Evolutionary conservation across 2,329 filamentous ascomycete species (phyloP), one percentile per base, ranked within the genome.

Genomic region (Talaromyces sp.): DNA sequence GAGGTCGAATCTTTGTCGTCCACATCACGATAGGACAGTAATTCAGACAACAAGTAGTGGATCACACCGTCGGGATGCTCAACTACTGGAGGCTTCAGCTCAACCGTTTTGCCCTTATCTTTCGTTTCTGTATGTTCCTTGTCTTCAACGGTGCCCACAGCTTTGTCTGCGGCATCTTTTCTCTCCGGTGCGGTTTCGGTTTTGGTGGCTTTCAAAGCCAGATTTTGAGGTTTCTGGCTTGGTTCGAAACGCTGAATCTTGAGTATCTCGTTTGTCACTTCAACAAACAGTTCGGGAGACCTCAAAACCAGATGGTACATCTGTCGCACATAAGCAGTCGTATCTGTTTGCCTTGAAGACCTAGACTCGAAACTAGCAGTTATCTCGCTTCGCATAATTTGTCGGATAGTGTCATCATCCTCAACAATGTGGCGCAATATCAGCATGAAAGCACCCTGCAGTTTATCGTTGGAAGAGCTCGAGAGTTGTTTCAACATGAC

Each of bases 51-150:
- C 25, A 99, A 83, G 77, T 97, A 99, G 73, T 98, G 92, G 65
- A 99, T 89, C 3, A 99, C 92, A 3, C 95, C 95, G 76, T 98
- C 95, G 0, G 94, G 92, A 68, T 95, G 93, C 76, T 97, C 93
- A 5, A 97, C 88, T 13, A 93, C 84, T 1, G 95, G 94, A 8
- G 91, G 83, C 78, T 96, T 97, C 47, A 87, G 79, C 67, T 97
- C 93, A 0, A 80, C 71, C 3, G 82, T 77, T 76, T 94, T 96
- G 2, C 67, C 67, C 67, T 79, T 78, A 27, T 75, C 71, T 65
- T 77, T 79, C 29, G 69, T 66, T 5, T 74, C 71, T 13, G 61
- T 63, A 27, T 58, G 19, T 34, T 63, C 58, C 58, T 54, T 62
- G 19, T 60, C 64, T 54, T 71, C 70, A 43, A 67, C 58, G 27